Evolutionary conservation across 306 rosid genomes (phyloP).

Genomic region (apple (Malus domestica)): DNA sequence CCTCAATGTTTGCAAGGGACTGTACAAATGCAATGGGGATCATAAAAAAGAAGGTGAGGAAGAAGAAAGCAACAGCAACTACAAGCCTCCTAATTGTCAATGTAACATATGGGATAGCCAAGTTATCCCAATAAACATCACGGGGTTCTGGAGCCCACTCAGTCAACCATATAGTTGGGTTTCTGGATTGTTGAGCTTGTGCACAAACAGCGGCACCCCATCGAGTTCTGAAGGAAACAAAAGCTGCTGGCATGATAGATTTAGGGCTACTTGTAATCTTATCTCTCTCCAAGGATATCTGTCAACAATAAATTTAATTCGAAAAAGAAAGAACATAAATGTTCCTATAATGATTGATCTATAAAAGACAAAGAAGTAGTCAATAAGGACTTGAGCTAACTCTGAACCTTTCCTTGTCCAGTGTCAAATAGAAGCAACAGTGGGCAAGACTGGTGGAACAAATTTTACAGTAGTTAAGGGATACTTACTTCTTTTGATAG

Average conservation of each 20-base stretch:
- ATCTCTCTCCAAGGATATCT: slow-evolving; percentile 67
- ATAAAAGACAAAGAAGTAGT: not conserved
- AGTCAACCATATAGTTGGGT: slow-evolving; percentile 88
- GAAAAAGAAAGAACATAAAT: slow-evolving; percentile 1
- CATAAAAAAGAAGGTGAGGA: slow-evolving; percentile 95
- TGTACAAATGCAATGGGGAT: slow-evolving; percentile 95
- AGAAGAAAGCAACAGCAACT: slow-evolving; percentile 86
- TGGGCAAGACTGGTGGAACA: not conserved
- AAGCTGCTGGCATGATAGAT: slow-evolving; percentile 75
- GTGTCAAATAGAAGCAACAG: not conserved
- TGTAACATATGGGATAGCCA: slow-evolving; percentile 90
- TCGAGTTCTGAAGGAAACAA: slow-evolving; percentile 84
- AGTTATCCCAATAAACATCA: slow-evolving; percentile 87
- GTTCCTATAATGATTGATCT: not conserved
- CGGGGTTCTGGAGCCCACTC: slow-evolving; percentile 99
- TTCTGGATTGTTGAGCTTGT: slow-evolving; percentile 85
- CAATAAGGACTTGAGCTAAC: not conserved
- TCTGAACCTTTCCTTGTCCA: not conserved
- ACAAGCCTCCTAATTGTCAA: slow-evolving; percentile 81
- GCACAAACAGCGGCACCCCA: slow-evolving; percentile 99
- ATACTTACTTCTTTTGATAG: slow-evolving; percentile 58
- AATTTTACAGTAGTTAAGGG: not conserved
- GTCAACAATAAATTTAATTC: slow-evolving; percentile 9
- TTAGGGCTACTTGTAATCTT: slow-evolving; percentile 47
- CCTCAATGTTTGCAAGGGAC: slow-evolving; percentile 89